Evolutionary conservation across 2,329 filamentous ascomycete genomes (phyloP), one percentile per base, ranked within the genome.

Genomic region (Chrysoporthe cubensis): DNA sequence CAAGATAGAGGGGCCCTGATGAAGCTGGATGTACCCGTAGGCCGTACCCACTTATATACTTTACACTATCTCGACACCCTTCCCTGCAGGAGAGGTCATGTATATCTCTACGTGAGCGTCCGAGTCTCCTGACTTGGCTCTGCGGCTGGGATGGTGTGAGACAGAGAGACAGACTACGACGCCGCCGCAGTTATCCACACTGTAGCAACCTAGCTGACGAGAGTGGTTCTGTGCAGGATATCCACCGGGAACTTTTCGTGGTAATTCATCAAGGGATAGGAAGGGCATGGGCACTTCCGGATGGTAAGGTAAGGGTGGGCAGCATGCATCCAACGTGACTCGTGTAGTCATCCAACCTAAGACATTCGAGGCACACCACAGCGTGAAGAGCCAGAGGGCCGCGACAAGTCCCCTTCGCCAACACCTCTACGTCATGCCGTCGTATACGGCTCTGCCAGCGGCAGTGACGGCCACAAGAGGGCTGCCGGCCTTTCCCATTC

Each of bases 311-410:
- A 50, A 64, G 66, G 71, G 70, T 71, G 71, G 70, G 70, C 67
- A 71, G 64, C 70, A 62, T 66, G 66, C 63, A 67, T 69, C 69
- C 73, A 74, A 67, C 74, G 74, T 77, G 76, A 78, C 77, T 75
- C 69, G 63, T 69, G 50, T 64, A 64, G 67, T 67, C 43, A 56
- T 64, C 69, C 48, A 69, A 69, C 52, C 66, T 78, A 73, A 78
- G 76, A 78, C 76, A 78, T 68, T 68, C 60, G 69, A 73, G 72
- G 72, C 75, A 76, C 76, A 76, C 76, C 68, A 71, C 69, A 72
- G 52, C 56, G 57, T 68, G 68, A 67, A 59, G 60, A 64, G 71
- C 64, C 66, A 68, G 26, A 70, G 42, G 43, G 66, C 65, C 60
- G 50, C 64, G 54, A 65, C 65, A 34, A n/a, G 48, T 52, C 34